Percentiles rank a stretch among this genome's conserved stretches.
Evolutionary conservation across 2,329 filamentous ascomycete genomes (phyloP).

Genomic region (Achaetomium macrosporum): DNA sequence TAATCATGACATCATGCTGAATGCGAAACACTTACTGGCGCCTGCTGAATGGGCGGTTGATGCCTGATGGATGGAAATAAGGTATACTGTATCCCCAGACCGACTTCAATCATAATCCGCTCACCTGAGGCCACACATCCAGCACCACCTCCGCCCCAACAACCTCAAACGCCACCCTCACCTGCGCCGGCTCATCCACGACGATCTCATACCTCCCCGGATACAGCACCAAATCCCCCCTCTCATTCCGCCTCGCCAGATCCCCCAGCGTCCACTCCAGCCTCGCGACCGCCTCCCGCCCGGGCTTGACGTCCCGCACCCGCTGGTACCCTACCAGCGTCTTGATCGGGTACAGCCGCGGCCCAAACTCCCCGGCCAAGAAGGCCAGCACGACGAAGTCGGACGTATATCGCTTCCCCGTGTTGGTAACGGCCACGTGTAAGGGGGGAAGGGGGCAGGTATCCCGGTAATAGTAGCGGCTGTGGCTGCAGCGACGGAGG

Average conservation of each 20-base stretch:
- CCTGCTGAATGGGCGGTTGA: too few species aligned
- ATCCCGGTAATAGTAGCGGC: neutral
- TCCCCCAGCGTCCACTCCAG: conserved; percentile 40
- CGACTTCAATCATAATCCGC: too few species aligned
- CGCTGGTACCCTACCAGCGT: conserved; percentile 46
- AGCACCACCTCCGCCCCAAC: conserved; percentile 39
- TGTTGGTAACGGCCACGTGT: conserved; percentile 21
- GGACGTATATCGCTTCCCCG: conserved; percentile 28
- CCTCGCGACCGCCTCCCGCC: conserved; percentile 27
- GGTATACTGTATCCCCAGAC: too few species aligned
- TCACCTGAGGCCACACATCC: conserved; percentile 28
- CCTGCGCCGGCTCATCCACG: conserved; percentile 37
- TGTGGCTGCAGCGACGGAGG: neutral
- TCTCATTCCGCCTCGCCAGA: conserved; percentile 43
- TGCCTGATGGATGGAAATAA: too few species aligned
- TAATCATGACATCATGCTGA: too few species aligned
- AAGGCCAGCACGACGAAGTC: conserved; percentile 51
- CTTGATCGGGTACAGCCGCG: conserved; percentile 47
- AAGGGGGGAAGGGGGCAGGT: conserved; percentile 33
- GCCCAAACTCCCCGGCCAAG: conserved; percentile 40
- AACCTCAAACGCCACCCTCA: conserved; percentile 38
- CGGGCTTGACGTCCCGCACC: conserved; percentile 35
- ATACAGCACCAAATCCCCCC: conserved; percentile 48
- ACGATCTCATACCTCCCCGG: conserved; percentile 45
- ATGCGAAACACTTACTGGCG: too few species aligned